Percentiles rank a stretch among this genome's conserved stretches.
phyloP scores from a whole-genome alignment of 1,284 basidiomycete species.

The Schizophyllum commune region DNA sequence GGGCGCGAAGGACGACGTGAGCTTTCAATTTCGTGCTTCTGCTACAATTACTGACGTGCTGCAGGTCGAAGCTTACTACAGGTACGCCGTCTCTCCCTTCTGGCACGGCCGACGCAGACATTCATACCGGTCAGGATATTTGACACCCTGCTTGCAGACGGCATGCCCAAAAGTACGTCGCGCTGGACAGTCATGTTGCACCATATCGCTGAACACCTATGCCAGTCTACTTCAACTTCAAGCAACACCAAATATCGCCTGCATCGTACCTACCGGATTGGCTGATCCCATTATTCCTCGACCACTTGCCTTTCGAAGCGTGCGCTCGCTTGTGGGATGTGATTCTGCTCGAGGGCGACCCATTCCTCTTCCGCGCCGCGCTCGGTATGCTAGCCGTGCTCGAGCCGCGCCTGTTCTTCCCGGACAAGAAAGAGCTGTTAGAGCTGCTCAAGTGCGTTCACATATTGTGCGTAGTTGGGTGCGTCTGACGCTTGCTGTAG shows the following conservation, averaged over 20 bases:
- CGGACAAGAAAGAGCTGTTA: constrained; percentile 67
- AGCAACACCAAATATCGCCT: constrained; percentile 83
- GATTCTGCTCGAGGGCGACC: constrained; percentile 79
- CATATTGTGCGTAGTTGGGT: no score
- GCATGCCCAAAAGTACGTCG: constrained; percentile 96
- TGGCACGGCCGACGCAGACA: constrained; percentile 1
- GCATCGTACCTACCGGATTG: constrained; percentile 72
- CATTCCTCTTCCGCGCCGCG: constrained; percentile 78
- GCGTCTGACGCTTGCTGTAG: constrained; percentile 25
- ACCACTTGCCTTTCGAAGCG: constrained; percentile 84
- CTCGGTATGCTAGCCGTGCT: constrained; percentile 81
- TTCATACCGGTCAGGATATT: constrained; percentile 61
- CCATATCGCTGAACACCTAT: neutral
- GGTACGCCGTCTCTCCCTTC: constrained; percentile 21
- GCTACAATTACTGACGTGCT: constrained; percentile 17
- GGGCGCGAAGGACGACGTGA: constrained; percentile 70
- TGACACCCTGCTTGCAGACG: constrained; percentile 85
- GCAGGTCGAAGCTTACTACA: constrained; percentile 75
- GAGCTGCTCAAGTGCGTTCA: constrained; percentile 56
- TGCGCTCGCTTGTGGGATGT: constrained; percentile 89
- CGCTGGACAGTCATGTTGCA: no score
- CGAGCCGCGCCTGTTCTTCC: constrained; percentile 83
- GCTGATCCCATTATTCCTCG: constrained; percentile 77
- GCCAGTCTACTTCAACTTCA: constrained; percentile 90
- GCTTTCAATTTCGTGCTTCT: constrained; percentile 19